Base-by-base conservation (phyloP, 176 grass and related monocot species). In the Bothriochloa decipiens region DNA sequence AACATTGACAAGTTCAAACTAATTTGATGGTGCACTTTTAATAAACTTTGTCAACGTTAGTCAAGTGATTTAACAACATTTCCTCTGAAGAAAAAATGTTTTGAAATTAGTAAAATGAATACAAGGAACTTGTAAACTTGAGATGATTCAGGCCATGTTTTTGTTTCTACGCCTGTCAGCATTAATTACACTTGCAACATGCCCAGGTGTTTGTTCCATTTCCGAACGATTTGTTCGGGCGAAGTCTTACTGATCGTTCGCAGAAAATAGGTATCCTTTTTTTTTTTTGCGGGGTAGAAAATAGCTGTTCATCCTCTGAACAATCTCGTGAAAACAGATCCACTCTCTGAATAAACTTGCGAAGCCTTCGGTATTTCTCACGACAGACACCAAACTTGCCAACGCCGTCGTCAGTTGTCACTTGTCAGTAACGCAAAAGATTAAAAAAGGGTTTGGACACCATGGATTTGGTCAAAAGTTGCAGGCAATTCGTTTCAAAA, bases 401-500 rank as follows among this genome's bases (percentile, higher is more conserved):
- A 37, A 23, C 49, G 16, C 49, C 5, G n/a, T 52, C 17, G 5
- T 35, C 53, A 3, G 53, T 22, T 57, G 53, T 57, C 7, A 57
- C 2, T 22, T 22, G 53, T 57, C 53, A 3, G 18, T 57, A 22
- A 57, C 18, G 18, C 53, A 57, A 53, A 52, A 53, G 50, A 53
- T 20, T 53, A 5, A 53, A 53, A 53, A 53, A 9, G 41, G 50
- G 16, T 53, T 53, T 53, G 16, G 49, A 53, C 49, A 53, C 16
- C 47, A 50, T 14, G 11, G 12, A 39, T 46, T 28, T 27, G 20
- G 78, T 82, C 61, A 46, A 87, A 60, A 76, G 17, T 20, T 67
- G 45, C 8, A n/a, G n/a, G n/a, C n/a, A n/a, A n/a, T n/a, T n/a
- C n/a, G n/a, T n/a, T n/a, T n/a, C n/a, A n/a, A n/a, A n/a, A n/a